phyloP scores from a whole-genome alignment of 2,329 filamentous ascomycete species.

The Cadophora malorum region DNA sequence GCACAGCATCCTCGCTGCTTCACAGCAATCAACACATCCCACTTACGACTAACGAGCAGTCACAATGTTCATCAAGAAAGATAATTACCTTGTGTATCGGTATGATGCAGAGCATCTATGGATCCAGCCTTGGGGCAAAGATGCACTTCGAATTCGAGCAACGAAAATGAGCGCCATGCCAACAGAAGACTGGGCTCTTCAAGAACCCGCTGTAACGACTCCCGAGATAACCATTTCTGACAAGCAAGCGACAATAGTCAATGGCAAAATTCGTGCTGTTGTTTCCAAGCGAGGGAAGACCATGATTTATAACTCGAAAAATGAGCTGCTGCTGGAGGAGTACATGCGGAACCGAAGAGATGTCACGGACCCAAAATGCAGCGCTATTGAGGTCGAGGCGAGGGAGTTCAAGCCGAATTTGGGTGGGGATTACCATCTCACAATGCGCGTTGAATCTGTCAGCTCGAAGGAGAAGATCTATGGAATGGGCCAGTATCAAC shows the following conservation, averaged over 20 bases:
- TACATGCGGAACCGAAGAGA: conserved; percentile 57
- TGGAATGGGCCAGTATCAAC: conserved; percentile 74
- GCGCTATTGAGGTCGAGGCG: conserved; percentile 56
- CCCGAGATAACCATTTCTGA: conserved; percentile 11
- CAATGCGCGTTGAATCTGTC: conserved; percentile 62
- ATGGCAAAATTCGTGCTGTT: conserved; percentile 55
- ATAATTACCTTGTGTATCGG: conserved; percentile 40
- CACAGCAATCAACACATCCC: not conserved
- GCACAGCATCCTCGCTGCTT: not conserved
- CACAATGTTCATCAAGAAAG: conserved; percentile 39
- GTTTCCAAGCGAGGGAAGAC: conserved; percentile 56
- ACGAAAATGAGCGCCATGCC: conserved; percentile 49
- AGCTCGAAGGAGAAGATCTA: conserved; percentile 64
- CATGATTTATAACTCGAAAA: conserved; percentile 51
- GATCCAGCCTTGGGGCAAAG: conserved; percentile 56
- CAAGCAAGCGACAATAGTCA: conserved; percentile 48
- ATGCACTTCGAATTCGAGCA: conserved; percentile 55
- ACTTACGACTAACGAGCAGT: not conserved
- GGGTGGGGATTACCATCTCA: conserved; percentile 61
- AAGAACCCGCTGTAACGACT: conserved; percentile 2
- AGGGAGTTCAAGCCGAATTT: conserved; percentile 56
- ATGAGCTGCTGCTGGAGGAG: conserved; percentile 55
- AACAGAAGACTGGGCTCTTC: conserved; percentile 53
- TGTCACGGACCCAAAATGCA: conserved; percentile 56
- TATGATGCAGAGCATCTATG: conserved; percentile 55